Evolutionary conservation across 73 alveolate genomes (phyloP).

Genomic region (Paramecium sonneborni): DNA sequence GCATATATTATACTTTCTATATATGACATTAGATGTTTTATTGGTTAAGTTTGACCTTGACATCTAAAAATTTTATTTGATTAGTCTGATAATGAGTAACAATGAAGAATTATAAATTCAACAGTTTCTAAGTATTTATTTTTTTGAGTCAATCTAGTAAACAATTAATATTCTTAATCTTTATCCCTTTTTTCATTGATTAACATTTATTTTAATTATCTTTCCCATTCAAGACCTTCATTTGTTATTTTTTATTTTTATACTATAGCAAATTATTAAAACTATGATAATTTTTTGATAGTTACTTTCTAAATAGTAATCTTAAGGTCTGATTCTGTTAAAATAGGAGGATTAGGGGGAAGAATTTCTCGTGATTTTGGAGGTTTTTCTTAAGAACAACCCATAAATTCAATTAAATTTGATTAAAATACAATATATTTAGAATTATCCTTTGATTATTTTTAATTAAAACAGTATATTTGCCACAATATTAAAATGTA

Average conservation of each 20-base stretch:
- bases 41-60: neutral
- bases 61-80: neutral
- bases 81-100: neutral
- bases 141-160: neutral
- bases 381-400: neutral
- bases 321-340: neutral
- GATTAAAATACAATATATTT: neutral
- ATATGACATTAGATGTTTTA: neutral
- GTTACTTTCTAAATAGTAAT: neutral
- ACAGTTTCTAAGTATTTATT: neutral
- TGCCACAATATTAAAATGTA: constrained; percentile 42
- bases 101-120: neutral
- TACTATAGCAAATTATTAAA: neutral
- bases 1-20: constrained; percentile 30
- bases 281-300: neutral
- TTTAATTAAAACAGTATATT: constrained; percentile 10
- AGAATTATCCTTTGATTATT: neutral
- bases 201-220: neutral
- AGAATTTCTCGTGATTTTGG: neutral
- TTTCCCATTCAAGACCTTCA: neutral
- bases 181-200: neutral
- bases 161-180: neutral
- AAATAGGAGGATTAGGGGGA: too few species aligned
- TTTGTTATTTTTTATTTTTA: neutral
- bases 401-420: neutral